Base-by-base conservation (phyloP, 495 filamentous ascomycete species). In the Penicillium paxilli region DNA sequence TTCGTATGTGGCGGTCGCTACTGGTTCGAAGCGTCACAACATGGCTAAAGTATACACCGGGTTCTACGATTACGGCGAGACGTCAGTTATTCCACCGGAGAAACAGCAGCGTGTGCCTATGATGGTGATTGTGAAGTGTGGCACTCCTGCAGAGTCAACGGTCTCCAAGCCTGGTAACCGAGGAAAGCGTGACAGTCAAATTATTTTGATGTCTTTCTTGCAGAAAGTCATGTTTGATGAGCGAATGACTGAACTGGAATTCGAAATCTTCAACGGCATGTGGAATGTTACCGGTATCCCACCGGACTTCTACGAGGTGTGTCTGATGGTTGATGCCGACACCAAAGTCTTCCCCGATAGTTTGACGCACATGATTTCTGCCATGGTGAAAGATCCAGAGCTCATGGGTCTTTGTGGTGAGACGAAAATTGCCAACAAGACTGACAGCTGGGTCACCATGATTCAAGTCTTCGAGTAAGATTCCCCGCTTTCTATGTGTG, bases 161-260 rank as follows among this genome's bases (percentile, higher is more conserved):
- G 84, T 86, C 55, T 75, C 87, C 28, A 99, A 98, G 70, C 91
- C 95, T 2, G 95, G 95, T 53, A 99, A 99, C 69, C 84, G 95
- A 60, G 95, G 95, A 63, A 99, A 99, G 77, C 87, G 95, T 67
- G 95, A 99, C 80, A 92, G 89, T 73, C 95, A 99, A 71, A 97
- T 99, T 66, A 93, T 99, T 60, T 74, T 99, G 44, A 99, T 99
- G 95, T 96, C 91, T 17, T 99, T 99, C 81, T 76, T 99, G 61
- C 95, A 99, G 70, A 99, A 99, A 73, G 94, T 99, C 57, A 99
- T 99, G 95, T 99, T 99, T 66, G 95, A 99, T 67, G 95, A 99
- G 71, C 89, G 95, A 32, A 99, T 99, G 95, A 98, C 95, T 4
- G 92, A 99, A 66, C 83, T 99, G n/a, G 95, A 99, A 66, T 99